Conservation (phyloP, 2,329 filamentous ascomycete genomes). For the Phialocephala subalpina region DNA sequence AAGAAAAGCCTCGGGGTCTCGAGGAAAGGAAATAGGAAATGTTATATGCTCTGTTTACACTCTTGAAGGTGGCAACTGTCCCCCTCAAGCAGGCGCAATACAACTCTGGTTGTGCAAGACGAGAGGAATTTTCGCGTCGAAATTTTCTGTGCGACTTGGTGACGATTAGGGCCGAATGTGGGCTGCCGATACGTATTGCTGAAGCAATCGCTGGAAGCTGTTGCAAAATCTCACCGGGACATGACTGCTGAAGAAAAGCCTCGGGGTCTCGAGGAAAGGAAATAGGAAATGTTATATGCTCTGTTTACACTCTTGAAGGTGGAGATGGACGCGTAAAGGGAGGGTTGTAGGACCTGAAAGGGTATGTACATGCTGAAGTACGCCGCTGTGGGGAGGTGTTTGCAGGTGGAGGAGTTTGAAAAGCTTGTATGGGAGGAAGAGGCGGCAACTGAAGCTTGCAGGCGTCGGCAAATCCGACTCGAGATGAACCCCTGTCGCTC, state of each 20-base stretch:
- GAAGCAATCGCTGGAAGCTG: conserved; percentile 3
- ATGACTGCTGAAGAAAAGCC: background rate
- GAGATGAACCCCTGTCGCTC: background rate
- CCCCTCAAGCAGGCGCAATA: background rate
- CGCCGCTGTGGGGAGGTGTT: conserved; percentile 3
- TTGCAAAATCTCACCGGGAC: background rate
- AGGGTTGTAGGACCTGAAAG: background rate
- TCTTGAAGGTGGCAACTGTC: background rate
- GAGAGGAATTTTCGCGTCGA: background rate
- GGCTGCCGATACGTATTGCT: background rate
- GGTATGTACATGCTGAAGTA: background rate
- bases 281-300: background rate
- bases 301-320: background rate
- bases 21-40: background rate
- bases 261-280: background rate
- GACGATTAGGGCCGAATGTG: background rate
- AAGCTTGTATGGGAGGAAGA: background rate
- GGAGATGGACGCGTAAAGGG: background rate
- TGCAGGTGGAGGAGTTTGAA: background rate
- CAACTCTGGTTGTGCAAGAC: background rate
- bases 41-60: background rate
- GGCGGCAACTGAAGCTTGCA: background rate
- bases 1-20: background rate
- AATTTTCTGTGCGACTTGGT: conserved; percentile 5
- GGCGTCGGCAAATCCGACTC: background rate